Conservation (phyloP, 164 flowering plant genomes). For the Protea cynaroides region DNA sequence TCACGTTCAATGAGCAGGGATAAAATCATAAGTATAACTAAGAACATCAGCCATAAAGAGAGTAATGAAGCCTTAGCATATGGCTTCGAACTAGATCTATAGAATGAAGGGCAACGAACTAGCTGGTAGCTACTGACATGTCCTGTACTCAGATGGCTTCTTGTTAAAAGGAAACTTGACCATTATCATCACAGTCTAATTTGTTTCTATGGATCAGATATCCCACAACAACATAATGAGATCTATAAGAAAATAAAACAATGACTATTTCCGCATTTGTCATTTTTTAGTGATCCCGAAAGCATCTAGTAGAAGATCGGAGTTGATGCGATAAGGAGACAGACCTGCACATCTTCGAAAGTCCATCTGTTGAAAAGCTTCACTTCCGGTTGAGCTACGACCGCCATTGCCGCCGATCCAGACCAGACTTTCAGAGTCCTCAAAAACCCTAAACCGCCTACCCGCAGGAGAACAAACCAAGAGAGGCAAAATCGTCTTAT, state of each 20-base stretch:
- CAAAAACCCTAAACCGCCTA: neutral
- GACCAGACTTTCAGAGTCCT: neutral
- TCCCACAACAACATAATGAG: neutral
- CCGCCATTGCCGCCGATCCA: conserved; percentile 8
- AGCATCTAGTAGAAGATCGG: neutral
- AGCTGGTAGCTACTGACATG: no score
- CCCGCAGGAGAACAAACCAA: no score
- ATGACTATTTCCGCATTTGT: neutral
- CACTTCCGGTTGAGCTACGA: conserved; percentile 21
- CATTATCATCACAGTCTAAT: neutral
- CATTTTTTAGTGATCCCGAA: neutral
- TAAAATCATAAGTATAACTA: no score
- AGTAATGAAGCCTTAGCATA: no score
- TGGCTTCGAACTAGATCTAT: no score
- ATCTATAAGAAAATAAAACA: neutral
- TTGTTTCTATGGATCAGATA: neutral
- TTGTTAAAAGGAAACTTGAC: no score
- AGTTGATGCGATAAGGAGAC: neutral
- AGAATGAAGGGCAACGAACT: no score
- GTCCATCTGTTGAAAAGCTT: conserved; percentile 34
- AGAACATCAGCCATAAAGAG: no score
- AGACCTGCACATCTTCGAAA: conserved; percentile 25
- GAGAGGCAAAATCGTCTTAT: no score
- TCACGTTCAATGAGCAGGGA: no score
- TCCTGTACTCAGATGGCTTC: no score